Conservation (phyloP, 257 asterid species). For the Plectranthus barbatus region DNA sequence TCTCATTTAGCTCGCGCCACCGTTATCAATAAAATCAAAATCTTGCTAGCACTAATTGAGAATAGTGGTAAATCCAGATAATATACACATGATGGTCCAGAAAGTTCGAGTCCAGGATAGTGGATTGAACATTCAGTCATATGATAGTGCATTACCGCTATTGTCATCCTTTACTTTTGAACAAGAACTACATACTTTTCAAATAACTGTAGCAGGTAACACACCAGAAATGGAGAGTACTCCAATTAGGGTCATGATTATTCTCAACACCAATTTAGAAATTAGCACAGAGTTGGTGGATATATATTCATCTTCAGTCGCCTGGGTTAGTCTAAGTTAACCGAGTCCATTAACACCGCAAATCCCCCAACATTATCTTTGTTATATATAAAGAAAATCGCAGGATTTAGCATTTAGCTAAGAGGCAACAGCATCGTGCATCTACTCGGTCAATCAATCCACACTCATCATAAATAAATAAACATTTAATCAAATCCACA, state of each 20-base stretch:
- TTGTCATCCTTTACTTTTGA: not conserved
- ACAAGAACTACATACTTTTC: not conserved
- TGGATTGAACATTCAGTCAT: not conserved
- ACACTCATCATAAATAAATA: not conserved
- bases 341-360: not conserved
- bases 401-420: slow-evolving; percentile 6
- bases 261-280: not conserved
- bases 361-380: not conserved
- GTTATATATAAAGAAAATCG: not conserved
- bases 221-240: not conserved
- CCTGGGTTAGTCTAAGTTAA: not conserved
- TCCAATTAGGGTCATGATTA: not conserved
- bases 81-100: not conserved
- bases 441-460: slow-evolving; percentile 4
- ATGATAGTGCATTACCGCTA: not conserved
- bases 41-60: not conserved
- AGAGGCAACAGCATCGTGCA: slow-evolving; percentile 12
- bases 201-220: not conserved
- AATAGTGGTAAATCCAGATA: not conserved
- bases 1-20: not conserved
- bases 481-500: slow-evolving; percentile 1
- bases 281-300: not conserved
- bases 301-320: not conserved
- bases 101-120: not conserved
- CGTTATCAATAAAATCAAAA: not conserved